Percentiles rank a stretch among this genome's conserved stretches.
phyloP scores from a whole-genome alignment of 192 early-diverging fungal genomes.

The Gigaspora rosea region DNA sequence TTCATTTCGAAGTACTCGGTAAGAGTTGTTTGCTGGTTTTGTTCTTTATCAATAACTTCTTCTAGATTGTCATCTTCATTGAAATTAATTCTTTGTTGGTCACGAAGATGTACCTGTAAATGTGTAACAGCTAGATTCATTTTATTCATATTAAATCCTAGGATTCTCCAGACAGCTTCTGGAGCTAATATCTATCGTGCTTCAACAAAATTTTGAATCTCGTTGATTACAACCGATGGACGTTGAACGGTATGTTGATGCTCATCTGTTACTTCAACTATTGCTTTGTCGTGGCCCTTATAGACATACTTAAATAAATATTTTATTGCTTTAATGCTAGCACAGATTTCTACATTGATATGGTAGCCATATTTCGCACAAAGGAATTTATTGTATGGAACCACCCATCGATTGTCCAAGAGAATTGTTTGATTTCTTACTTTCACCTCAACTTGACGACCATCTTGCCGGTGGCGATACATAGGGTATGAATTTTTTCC shows the following conservation, averaged over 20 bases:
- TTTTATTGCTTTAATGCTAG: constrained; percentile 34
- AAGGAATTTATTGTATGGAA: constrained; percentile 39
- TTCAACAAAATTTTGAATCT: constrained; percentile 12
- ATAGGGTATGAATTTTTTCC: constrained; percentile 35
- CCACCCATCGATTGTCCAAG: constrained; percentile 39
- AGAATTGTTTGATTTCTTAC: not conserved
- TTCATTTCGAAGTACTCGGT: constrained; percentile 31
- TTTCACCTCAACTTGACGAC: not conserved
- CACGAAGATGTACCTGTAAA: not conserved
- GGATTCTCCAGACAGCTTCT: constrained; percentile 37
- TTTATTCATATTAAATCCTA: constrained; percentile 32
- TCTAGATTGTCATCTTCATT: not conserved
- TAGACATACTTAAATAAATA: constrained; percentile 47
- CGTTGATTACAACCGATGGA: not conserved
- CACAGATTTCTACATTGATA: constrained; percentile 43
- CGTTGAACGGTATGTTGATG: not conserved
- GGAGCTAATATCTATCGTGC: constrained; percentile 34
- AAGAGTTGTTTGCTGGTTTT: constrained; percentile 2
- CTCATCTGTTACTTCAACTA: not conserved
- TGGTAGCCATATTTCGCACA: constrained; percentile 40
- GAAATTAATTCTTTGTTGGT: not conserved
- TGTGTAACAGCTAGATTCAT: constrained; percentile 5
- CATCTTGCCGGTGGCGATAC: not conserved
- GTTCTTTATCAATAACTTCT: constrained; percentile 15
- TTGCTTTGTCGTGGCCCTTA: constrained; percentile 37